Evolutionary conservation across 352 stramenopile genomes (phyloP), one percentile per base, ranked within the genome.

Genomic region (Pythium dissimile): DNA sequence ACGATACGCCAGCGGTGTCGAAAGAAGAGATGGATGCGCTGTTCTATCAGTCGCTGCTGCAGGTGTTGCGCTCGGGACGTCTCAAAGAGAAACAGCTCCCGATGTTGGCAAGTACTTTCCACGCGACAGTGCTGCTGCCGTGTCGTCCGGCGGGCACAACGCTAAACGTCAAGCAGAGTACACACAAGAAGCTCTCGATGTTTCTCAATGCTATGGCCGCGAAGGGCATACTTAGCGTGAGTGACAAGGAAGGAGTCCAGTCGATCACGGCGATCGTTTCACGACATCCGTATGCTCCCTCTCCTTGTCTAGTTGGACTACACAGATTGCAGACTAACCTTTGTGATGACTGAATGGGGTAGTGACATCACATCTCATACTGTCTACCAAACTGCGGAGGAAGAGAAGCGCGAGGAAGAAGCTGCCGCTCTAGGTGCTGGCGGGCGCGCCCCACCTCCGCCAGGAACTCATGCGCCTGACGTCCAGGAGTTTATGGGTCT

Each of bases 141-240:
- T 78, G 67, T 35, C 81, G 85, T 8, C 71, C 73, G 2, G 80
- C 72, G 1, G 77, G 72, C 11, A 56, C 73, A 13, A 72, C 69
- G 11, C 67, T 95, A 42, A 85, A 88, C 31, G 68, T 93, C 34
- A 93, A 95, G 56, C 77, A 85, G 21, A 82, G 68, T 24, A 87
- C 81, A 20, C 89, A 89, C 66, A 92, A 91, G 73, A 92, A 95
- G 57, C 58, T 87, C 4, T 95, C 83, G 1, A 62, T 69, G 11
- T 93, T 93, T 52, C 49, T 95, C 8, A 84, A 77, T 39, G 52
- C 61, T 20, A 93, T 95, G 85, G 67, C 62, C 26, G 42, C 59
- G 0, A 56, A 77, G n/a, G 80, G 76, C 28, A 48, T 93, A 8
- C 24, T 95, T 16, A 47, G 50, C 13, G 60, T 93, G 1, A 62